These are phyloP conservation scores for Stephania yunnanensis DNA, from an alignment of 164 flowering plant genomes.

Conservation along the genomic window DNA sequence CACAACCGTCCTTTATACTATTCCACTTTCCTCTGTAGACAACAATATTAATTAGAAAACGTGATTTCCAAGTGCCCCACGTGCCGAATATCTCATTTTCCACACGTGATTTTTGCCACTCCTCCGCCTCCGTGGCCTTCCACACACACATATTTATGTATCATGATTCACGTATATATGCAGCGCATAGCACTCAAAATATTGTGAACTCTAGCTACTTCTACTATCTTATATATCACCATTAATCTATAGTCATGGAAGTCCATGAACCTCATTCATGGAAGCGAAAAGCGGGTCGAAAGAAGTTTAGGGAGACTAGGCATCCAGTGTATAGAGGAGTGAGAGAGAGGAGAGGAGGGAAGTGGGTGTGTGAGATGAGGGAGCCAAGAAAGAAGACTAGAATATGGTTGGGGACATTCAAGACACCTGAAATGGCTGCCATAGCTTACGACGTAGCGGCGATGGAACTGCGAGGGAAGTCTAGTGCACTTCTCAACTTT, in stretches of 20 bases:
- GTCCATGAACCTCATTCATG: neutral
- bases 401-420: constrained; percentile 59
- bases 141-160: too few relatives aligned
- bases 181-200: neutral
- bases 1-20: neutral
- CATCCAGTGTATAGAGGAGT: constrained; percentile 71
- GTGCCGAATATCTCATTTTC: neutral
- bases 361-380: constrained; percentile 60
- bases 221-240: neutral
- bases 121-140: neutral
- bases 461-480: constrained; percentile 18
- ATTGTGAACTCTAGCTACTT: neutral
- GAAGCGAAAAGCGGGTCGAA: constrained; percentile 58
- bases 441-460: constrained; percentile 29
- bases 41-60: too few relatives aligned
- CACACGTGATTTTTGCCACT: neutral
- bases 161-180: neutral
- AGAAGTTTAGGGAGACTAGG: constrained; percentile 67
- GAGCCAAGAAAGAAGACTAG: constrained; percentile 42
- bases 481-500: constrained; percentile 18
- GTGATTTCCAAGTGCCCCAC: neutral
- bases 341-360: constrained; percentile 34
- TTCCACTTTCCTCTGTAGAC: neutral
- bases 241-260: neutral
- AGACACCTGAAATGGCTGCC: constrained; percentile 31